Base-by-base conservation (phyloP, 306 rosid species). In the Crataegus laevigata region DNA sequence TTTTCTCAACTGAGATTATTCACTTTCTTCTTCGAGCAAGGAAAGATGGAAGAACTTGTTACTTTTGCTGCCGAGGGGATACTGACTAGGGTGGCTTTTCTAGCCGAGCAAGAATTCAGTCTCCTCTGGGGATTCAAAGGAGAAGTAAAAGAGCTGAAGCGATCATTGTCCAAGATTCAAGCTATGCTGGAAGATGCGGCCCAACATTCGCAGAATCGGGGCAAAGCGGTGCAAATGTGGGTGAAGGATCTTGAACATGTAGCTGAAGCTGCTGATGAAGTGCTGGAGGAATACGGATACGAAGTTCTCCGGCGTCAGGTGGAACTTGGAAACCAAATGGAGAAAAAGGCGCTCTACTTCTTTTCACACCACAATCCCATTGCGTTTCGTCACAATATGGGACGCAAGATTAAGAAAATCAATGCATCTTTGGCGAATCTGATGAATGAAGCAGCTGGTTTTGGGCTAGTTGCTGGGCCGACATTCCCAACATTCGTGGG, bases 401-500 rank as follows among this genome's bases (percentile, higher is more conserved):
- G 66, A 12, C 24, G 38, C 5, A 68, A 62, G 38, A 69, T 69
- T 14, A 75, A 51, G 50, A 21, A 3, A 0, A 61, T 80, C 12
- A 45, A 45, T 22, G 30, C 17, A 17, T 12, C 3, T 7, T 58
- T 80, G 38, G 78, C 22, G 29, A 42, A 51, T 2, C 18, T 80
- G 12, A 38, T 1, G 61, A 40, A 50, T 50, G 15, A 63, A 0
- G 76, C 75, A 3, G 21, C 24, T 60, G 22, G 47, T 24, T 17
- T 60, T 24, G 79, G 79, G 14, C 62, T 74, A 12, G 97, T 88
- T 59, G 63, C 17, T 58, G 11, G 32, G 17, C 24, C 30, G 4
- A 11, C 3, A 25, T 24, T 11, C 30, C 30, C 30, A 29, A 29
- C 30, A 24, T 3, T n/a, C 4, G 28, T 1, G 22, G 5, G 4